Percentiles rank a stretch among this genome's conserved stretches.
Conservation (phyloP, 768 basidiomycete genomes). For the Suillus paluster region DNA sequence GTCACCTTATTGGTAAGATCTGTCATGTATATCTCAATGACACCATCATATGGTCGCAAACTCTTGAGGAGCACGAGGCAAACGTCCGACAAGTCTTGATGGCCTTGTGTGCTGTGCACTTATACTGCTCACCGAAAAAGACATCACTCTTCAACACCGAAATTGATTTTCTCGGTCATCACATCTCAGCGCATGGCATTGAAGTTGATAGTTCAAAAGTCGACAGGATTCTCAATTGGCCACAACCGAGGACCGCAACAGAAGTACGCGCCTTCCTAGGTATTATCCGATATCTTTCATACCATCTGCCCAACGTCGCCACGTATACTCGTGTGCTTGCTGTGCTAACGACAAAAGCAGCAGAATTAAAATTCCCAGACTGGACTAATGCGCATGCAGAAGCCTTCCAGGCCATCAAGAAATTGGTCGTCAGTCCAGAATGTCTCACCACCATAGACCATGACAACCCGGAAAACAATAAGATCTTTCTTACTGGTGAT, state of each 20-base stretch:
- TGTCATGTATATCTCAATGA: conserved; percentile 22
- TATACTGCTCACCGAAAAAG: conserved; percentile 36
- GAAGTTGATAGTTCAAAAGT: conserved; percentile 17
- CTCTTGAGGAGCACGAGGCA: conserved; percentile 22
- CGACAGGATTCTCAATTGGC: conserved; percentile 34
- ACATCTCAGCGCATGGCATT: conserved; percentile 34
- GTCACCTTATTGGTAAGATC: conserved; percentile 17
- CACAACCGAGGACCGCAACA: conserved; percentile 24
- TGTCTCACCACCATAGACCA: too few relatives aligned
- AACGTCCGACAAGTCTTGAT: conserved; percentile 21
- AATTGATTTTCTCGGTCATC: conserved; percentile 19
- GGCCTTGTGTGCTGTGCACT: conserved; percentile 13
- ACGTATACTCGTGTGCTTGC: conserved; percentile 15
- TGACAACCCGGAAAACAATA: too few relatives aligned
- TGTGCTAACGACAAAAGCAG: conserved; percentile 23
- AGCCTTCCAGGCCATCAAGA: neutral
- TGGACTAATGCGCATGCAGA: conserved; percentile 21
- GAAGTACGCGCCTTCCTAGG: conserved; percentile 24
- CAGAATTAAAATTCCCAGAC: conserved; percentile 26
- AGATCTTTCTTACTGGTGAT: too few relatives aligned
- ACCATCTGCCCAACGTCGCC: conserved; percentile 31
- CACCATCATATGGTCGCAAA: conserved; percentile 35
- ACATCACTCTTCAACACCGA: conserved; percentile 22
- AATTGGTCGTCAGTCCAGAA: too few relatives aligned
- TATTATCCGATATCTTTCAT: conserved; percentile 33